phyloP scores from a whole-genome alignment of 2,329 filamentous ascomycete species.

The Hypocreales sp. region DNA sequence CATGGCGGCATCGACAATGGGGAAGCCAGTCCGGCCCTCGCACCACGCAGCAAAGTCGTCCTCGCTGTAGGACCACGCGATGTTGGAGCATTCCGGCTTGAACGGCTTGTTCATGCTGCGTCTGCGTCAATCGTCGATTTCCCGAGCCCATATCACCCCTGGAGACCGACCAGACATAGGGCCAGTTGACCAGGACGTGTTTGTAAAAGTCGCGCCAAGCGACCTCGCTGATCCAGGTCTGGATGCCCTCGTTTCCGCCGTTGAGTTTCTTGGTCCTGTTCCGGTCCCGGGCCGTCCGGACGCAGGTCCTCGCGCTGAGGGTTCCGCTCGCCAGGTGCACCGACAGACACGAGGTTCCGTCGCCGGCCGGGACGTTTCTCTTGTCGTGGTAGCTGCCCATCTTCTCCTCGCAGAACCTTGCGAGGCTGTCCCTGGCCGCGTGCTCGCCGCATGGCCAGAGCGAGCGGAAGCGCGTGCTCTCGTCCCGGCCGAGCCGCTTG shows the following conservation, averaged over 20 bases:
- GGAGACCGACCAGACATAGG: constrained; percentile 60
- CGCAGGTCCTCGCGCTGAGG: constrained; percentile 50
- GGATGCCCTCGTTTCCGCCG: constrained; percentile 47
- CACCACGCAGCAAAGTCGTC: constrained; percentile 60
- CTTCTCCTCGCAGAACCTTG: constrained; percentile 51
- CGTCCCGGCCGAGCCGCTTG: constrained; percentile 44
- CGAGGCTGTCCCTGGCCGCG: constrained; percentile 48
- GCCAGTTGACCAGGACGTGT: constrained; percentile 73
- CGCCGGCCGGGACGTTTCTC: constrained; percentile 49
- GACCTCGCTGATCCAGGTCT: constrained; percentile 66
- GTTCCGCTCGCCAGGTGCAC: constrained; percentile 59
- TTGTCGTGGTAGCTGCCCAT: constrained; percentile 44
- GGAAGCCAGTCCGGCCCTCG: constrained; percentile 60
- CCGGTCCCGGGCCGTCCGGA: constrained; percentile 43
- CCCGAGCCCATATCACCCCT: no score
- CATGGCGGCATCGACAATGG: constrained; percentile 79
- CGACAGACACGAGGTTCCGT: constrained; percentile 52
- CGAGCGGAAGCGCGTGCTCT: constrained; percentile 37
- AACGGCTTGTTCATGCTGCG: constrained; percentile 41
- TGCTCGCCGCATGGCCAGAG: constrained; percentile 66
- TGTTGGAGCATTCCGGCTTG: constrained; percentile 73
- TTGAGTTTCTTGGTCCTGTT: constrained; percentile 53
- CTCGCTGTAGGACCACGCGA: constrained; percentile 65
- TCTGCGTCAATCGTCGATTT: constrained; percentile 1
- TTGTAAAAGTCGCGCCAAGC: constrained; percentile 85